Base-by-base conservation (phyloP, 148 eudicot species). In the Diospyros kaki region DNA sequence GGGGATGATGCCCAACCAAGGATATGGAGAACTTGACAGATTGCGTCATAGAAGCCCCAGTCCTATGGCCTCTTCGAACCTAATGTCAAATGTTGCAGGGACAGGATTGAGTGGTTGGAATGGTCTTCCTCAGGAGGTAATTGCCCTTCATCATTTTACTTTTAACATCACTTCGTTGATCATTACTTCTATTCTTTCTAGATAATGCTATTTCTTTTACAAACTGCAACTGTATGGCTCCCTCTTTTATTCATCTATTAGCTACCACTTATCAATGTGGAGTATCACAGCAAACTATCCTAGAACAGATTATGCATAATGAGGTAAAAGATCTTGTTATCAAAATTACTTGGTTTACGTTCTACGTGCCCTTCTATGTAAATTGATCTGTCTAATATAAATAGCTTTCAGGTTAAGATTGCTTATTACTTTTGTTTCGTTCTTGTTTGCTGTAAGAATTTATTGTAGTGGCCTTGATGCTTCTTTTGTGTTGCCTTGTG, bases 21-120 rank as follows among this genome's bases (percentile, higher is more conserved):
- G 95, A 4, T 84, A 86, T 75, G 90, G 89, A 17, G 98, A 94
- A 71, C 85, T 91, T 45, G 98, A 94, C 73, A 85, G 94, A 76
- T 78, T 89, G 68, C 87, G 91, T 51, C 92, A 94, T 81, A 86
- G 98, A 83, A 94, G 98, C 81, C 98, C 98, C 63, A 91, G 97
- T 78, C 98, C 98, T 40, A 94, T 93, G 98, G 89, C 98, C 42
- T 93, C 98, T 58, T 71, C 97, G 64, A 91, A 89, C 78, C 84
- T 88, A 7, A 79, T 90, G 79, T 74, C 98, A 54, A 87, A 80
- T 83, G 83, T 87, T 69, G 84, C 78, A 46, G 90, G 97, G 42
- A 73, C 87, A 52, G 92, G 94, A 10, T 78, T 88, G 69, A 81
- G 86, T 59, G 90, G 93, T 69, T 91, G 98, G 98, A 91, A 82